phyloP scores from a whole-genome alignment of 192 early-diverging fungal species.

The Mortierella claussenii region DNA sequence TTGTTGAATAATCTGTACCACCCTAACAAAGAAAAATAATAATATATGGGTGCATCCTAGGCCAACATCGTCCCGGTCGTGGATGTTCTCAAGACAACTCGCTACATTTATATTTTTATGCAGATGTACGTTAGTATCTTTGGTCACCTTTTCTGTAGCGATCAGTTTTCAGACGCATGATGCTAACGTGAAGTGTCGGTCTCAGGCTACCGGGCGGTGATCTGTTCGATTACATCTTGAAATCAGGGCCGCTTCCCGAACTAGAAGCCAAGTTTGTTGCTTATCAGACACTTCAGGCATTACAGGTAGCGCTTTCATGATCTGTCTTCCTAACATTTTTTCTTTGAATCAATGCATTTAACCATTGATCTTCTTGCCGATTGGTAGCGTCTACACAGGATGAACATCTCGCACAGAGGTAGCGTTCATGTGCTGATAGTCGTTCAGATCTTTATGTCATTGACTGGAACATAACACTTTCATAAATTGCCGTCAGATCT shows the following conservation, averaged over 20 bases:
- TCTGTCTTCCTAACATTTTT: too few species aligned
- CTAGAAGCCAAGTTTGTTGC: slow-evolving; percentile 79
- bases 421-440: too few species aligned
- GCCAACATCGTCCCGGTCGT: slow-evolving; percentile 77
- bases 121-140: slow-evolving; percentile 65
- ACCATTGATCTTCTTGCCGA: not conserved
- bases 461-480: too few species aligned
- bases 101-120: slow-evolving; percentile 79
- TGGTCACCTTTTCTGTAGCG: not conserved
- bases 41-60: too few species aligned
- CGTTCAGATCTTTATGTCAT: too few species aligned
- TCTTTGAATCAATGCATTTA: too few species aligned
- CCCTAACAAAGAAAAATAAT: too few species aligned
- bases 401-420: slow-evolving; percentile 87
- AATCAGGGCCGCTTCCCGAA: slow-evolving; percentile 75
- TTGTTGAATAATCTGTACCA: not conserved
- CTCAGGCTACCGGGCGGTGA: slow-evolving; percentile 83
- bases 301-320: slow-evolving; percentile 54
- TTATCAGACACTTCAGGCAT: slow-evolving; percentile 77
- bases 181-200: not conserved
- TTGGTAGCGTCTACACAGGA: slow-evolving; percentile 76
- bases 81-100: slow-evolving; percentile 67
- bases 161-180: not conserved
- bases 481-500: slow-evolving; percentile 68
- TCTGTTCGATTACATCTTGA: slow-evolving; percentile 85